A percentile compares a stretch with the other conserved stretches of the same genome.
phyloP scores from a whole-genome alignment of 2,329 filamentous ascomycete species.

The Trichophyton equinum region DNA sequence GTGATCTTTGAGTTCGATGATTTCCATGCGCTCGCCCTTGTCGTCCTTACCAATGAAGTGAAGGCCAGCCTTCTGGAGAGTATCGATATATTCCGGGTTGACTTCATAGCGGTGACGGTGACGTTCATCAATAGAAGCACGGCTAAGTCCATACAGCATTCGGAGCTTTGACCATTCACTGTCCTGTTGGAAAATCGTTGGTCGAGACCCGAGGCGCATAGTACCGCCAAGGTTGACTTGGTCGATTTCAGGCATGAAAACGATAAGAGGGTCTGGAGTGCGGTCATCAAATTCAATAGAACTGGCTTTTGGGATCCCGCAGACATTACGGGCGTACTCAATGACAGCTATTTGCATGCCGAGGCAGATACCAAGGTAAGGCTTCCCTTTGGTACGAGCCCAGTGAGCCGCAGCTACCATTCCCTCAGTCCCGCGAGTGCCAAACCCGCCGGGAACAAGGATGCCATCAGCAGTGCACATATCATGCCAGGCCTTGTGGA shows the following conservation, averaged over 20 bases:
- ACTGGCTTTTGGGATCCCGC: slow-evolving; percentile 46
- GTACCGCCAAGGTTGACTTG: slow-evolving; percentile 68
- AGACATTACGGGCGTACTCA: slow-evolving; percentile 69
- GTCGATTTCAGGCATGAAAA: slow-evolving; percentile 87
- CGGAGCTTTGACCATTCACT: slow-evolving; percentile 70
- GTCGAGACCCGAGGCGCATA: slow-evolving; percentile 69
- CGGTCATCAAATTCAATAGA: slow-evolving; percentile 44
- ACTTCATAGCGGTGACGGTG: slow-evolving; percentile 88
- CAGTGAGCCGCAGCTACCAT: slow-evolving; percentile 83
- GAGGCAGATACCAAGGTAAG: slow-evolving; percentile 81
- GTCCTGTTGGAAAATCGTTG: slow-evolving; percentile 60
- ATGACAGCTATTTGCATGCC: slow-evolving; percentile 90
- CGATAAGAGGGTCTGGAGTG: slow-evolving; percentile 57
- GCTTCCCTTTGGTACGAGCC: slow-evolving; percentile 68
- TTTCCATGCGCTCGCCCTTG: slow-evolving; percentile 66
- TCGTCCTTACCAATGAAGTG: slow-evolving; percentile 70
- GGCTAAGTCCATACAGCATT: slow-evolving; percentile 52
- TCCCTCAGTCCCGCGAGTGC: slow-evolving; percentile 67
- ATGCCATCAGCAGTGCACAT: slow-evolving; percentile 53
- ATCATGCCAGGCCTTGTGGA: slow-evolving; percentile 74
- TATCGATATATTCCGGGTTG: slow-evolving; percentile 63
- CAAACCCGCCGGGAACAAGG: slow-evolving; percentile 56
- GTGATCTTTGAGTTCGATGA: slow-evolving; percentile 70
- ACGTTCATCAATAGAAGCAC: slow-evolving; percentile 51
- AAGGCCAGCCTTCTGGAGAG: slow-evolving; percentile 56